Evolutionary conservation across 352 stramenopile species (phyloP), one percentile per base, ranked within the genome.

Genomic region (Aphanomyces stellatus): DNA sequence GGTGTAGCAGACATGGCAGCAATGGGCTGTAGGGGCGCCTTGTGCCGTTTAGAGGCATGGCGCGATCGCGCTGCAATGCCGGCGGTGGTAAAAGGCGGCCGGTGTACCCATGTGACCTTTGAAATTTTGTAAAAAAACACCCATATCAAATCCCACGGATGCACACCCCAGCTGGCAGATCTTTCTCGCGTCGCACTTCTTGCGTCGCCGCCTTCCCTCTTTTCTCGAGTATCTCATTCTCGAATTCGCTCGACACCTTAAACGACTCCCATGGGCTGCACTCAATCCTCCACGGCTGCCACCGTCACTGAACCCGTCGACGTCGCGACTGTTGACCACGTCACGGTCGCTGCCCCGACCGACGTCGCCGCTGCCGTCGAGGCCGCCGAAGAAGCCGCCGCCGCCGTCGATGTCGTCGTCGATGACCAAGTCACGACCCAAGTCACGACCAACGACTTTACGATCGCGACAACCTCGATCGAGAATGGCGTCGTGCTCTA

Each of bases 241-340:
- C 15, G 8, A 64, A 64, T 30, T 51, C 57, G 7, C 57, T 46
- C 37, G n/a, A 11, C 35, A 55, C 22, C 57, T 30, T 25, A 28
- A 19, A 65, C 30, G 15, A n/a, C 10, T 2, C n/a, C 34, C 41
- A 65, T 65, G 57, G 57, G 57, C 34, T 65, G 57, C 57, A 55
- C 57, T n/a, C 57, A 65, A 53, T 65, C 57, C 0, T 56, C 57
- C 28, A 65, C 57, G 11, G 35, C 57, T 19, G 37, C 57, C 24
- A 19, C 56, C 10, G 57, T 34, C 1, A 31, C 49, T 33, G 49
- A 31, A 15, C 22, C 49, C 30, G 49, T 57, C 49, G 55, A 25
- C 1, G 55, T 8, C 7, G 6, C 37, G 6, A 11, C 28, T 19
- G 41, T 28, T 53, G 55, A 46, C 13, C 11, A 19, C n/a, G 37